A percentile compares a stretch with the other conserved stretches of the same genome.
These are phyloP conservation scores for Epichloe festucae DNA, from an alignment of 2,329 filamentous ascomycete species.

Conservation along the genomic window DNA sequence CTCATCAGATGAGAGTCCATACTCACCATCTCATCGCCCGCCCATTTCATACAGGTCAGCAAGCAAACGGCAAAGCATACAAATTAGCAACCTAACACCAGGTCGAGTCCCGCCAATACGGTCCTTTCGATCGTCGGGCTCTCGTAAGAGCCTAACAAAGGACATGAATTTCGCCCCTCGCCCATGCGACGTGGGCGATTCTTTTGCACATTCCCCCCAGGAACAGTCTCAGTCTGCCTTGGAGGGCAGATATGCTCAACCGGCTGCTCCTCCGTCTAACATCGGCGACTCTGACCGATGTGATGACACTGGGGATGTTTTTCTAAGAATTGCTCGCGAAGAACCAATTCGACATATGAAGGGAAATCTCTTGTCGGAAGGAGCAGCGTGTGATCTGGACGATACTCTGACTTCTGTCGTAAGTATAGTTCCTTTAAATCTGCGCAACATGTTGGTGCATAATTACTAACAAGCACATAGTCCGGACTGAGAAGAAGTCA, in stretches of 20 bases:
- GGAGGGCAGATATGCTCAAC: conserved; percentile 25
- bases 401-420: conserved; percentile 30
- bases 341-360: conserved; percentile 30
- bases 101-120: conserved; percentile 41
- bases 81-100: conserved; percentile 20
- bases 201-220: conserved; percentile 28
- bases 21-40: conserved; percentile 25
- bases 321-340: conserved; percentile 45
- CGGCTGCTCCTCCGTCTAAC: not conserved
- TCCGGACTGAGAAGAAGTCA: conserved; percentile 33
- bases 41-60: conserved; percentile 38
- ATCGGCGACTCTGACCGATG: not conserved
- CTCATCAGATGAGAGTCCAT: conserved; percentile 35
- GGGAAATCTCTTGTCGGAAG: conserved; percentile 11
- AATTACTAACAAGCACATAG: conserved; percentile 19
- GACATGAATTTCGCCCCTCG: conserved; percentile 38
- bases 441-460: not conserved
- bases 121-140: conserved; percentile 42
- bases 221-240: conserved; percentile 38
- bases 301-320: conserved; percentile 46
- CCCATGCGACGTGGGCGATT: conserved; percentile 31
- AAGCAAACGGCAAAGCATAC: conserved; percentile 16
- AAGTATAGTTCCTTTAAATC: conserved; percentile 19
- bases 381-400: conserved; percentile 10
- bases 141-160: conserved; percentile 39